Percentiles rank a stretch among this genome's conserved stretches.
Evolutionary conservation across 2,329 filamentous ascomycete species (phyloP).

Genomic region (Phialophora tarda): DNA sequence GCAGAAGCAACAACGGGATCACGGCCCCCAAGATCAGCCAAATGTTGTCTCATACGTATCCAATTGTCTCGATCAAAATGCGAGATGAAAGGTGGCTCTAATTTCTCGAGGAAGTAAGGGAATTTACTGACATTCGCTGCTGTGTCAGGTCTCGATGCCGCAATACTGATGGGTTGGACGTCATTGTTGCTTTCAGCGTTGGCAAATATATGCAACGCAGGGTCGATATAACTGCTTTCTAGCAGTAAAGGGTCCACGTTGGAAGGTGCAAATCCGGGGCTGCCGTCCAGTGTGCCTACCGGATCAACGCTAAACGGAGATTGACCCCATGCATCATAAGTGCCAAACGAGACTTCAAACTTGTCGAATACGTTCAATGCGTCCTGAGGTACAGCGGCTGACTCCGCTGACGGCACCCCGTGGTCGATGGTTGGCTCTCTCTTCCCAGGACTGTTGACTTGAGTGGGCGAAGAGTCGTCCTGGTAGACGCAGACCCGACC

Average conservation of each 20-base stretch:
- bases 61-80: slow-evolving; percentile 24
- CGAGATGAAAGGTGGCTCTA: slow-evolving; percentile 23
- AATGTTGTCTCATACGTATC: slow-evolving; percentile 18
- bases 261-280: not conserved
- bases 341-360: not conserved
- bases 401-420: not conserved
- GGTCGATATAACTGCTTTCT: not conserved
- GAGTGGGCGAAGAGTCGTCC: not conserved
- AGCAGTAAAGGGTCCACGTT: not conserved
- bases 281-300: not conserved
- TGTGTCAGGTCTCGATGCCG: not conserved
- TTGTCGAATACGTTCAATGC: not conserved
- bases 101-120: slow-evolving; percentile 24
- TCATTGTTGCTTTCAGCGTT: not conserved
- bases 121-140: not conserved
- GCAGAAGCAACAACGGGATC: slow-evolving; percentile 17
- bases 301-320: not conserved
- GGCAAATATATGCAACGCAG: not conserved
- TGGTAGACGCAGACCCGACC: slow-evolving; percentile 10
- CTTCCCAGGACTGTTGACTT: slow-evolving; percentile 1
- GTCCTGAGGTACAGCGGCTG: not conserved
- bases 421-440: not conserved
- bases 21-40: slow-evolving; percentile 10
- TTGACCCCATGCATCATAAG: slow-evolving; percentile 4
- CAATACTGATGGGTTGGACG: not conserved